These are phyloP conservation scores for Xylariaceae sp. DNA, from an alignment of 2,329 filamentous ascomycete species.

Conservation along the genomic window DNA sequence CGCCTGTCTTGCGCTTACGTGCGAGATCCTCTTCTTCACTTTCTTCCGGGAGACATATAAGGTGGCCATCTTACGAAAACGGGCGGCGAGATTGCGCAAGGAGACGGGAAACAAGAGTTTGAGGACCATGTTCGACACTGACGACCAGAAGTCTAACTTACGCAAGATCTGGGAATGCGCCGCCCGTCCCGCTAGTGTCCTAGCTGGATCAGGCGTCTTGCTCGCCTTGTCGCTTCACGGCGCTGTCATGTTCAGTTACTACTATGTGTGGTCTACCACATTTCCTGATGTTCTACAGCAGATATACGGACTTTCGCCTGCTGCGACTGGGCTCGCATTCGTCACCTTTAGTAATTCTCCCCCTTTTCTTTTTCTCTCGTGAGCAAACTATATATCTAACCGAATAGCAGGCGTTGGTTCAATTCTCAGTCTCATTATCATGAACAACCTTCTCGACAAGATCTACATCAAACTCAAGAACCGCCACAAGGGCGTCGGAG, in stretches of 20 bases:
- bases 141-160: constrained; percentile 22
- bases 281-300: constrained; percentile 46
- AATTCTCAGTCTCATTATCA: constrained; percentile 41
- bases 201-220: constrained; percentile 49
- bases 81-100: constrained; percentile 33
- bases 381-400: constrained; percentile 13
- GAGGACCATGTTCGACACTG: not conserved
- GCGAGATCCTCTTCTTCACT: constrained; percentile 46
- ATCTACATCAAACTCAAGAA: constrained; percentile 47
- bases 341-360: constrained; percentile 45
- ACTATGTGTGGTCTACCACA: constrained; percentile 51
- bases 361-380: too few species aligned
- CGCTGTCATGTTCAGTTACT: constrained; percentile 46
- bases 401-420: constrained; percentile 43
- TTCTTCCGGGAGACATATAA: constrained; percentile 58
- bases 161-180: constrained; percentile 38
- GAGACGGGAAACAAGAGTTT: constrained; percentile 29
- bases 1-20: constrained; percentile 41
- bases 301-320: constrained; percentile 45
- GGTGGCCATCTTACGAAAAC: constrained; percentile 46
- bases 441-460: constrained; percentile 47
- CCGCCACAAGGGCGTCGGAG: constrained; percentile 36
- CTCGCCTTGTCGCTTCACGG: constrained; percentile 43
- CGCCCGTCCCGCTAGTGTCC: constrained; percentile 42
- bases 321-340: constrained; percentile 48